phyloP scores from a whole-genome alignment of 768 basidiomycete species.

The Pleurotus sapidus region DNA sequence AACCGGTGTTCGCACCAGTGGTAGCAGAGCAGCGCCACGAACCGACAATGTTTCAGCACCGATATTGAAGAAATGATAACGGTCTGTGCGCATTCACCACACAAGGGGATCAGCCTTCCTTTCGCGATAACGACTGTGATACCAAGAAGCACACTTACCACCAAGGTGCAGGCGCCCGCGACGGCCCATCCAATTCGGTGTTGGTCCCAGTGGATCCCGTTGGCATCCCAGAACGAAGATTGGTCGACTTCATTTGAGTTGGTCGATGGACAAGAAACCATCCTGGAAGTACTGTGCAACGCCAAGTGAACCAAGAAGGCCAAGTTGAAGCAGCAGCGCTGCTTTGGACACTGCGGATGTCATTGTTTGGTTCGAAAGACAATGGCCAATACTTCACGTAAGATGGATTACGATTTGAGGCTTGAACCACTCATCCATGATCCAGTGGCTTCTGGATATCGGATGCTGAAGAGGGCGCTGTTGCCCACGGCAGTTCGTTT shows the following conservation, averaged over 20 bases:
- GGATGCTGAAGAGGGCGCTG: no score
- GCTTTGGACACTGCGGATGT: no score
- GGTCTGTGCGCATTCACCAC: slow-evolving; percentile 39
- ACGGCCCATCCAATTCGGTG: slow-evolving; percentile 66
- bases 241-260: slow-evolving; percentile 52
- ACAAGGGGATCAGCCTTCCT: no score
- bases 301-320: background rate
- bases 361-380: no score
- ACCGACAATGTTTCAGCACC: slow-evolving; percentile 65
- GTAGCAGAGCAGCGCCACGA: slow-evolving; percentile 16
- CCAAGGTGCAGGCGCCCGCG: slow-evolving; percentile 48
- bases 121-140: no score
- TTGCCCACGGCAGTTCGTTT: background rate
- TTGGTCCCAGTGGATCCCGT: slow-evolving; percentile 43
- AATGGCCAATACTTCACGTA: no score
- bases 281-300: background rate
- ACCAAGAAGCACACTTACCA: slow-evolving; percentile 39
- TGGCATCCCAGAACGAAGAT: slow-evolving; percentile 49
- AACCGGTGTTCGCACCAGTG: background rate
- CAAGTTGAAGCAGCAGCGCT: background rate
- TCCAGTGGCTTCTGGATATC: no score
- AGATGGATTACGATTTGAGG: no score
- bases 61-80: slow-evolving; percentile 55
- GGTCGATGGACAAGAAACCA: slow-evolving; percentile 45
- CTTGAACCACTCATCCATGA: no score